phyloP scores from a whole-genome alignment of 1,284 basidiomycete species.

The Schizophyllum amplum region DNA sequence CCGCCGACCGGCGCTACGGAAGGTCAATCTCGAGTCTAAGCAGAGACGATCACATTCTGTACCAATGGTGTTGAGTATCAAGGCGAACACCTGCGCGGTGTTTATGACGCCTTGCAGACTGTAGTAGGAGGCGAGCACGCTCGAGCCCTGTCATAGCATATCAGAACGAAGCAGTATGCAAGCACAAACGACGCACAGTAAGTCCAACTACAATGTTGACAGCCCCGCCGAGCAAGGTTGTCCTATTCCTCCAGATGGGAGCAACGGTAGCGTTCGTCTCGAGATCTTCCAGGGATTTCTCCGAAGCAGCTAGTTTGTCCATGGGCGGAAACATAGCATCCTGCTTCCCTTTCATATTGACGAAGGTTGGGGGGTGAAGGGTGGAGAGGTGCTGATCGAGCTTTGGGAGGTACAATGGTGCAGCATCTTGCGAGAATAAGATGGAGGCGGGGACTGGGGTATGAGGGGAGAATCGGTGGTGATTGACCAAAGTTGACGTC shows the following conservation, averaged over 20 bases:
- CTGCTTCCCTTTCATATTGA: conserved; percentile 14
- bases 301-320: conserved; percentile 40
- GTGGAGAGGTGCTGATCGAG: conserved; percentile 49
- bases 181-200: conserved; percentile 31
- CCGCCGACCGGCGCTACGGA: conserved; percentile 34
- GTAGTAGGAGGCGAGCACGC: conserved; percentile 56
- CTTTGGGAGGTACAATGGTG: conserved; percentile 47
- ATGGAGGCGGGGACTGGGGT: conserved; percentile 45
- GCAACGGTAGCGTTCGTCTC: conserved; percentile 41
- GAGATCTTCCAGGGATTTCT: conserved; percentile 46
- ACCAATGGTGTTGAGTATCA: conserved; percentile 61
- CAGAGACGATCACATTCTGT: no score
- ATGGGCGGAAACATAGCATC: conserved; percentile 52
- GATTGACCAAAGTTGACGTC: neutral
- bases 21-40: neutral
- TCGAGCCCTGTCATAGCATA: conserved; percentile 44
- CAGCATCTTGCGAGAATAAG: conserved; percentile 48
- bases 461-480: conserved; percentile 22
- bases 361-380: conserved; percentile 33
- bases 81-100: conserved; percentile 61
- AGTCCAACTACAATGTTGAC: conserved; percentile 38
- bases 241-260: conserved; percentile 48
- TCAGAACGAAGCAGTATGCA: neutral
- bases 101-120: conserved; percentile 61
- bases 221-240: conserved; percentile 37